phyloP scores from a whole-genome alignment of 257 asterid genomes.

The Thymus quinquecostatus region DNA sequence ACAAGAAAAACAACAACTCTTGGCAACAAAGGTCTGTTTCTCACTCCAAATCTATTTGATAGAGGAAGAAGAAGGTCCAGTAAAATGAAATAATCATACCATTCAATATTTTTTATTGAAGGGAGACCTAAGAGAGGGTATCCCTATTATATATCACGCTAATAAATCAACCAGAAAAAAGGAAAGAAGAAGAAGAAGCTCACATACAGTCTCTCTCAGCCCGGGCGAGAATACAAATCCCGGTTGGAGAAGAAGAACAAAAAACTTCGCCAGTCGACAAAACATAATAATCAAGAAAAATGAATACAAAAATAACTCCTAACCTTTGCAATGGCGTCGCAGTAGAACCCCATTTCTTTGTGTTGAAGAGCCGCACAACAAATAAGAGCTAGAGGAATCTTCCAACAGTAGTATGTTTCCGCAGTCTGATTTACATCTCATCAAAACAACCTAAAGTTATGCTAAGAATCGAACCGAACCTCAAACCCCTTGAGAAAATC shows the following conservation, averaged over 20 bases:
- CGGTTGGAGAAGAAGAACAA: slow-evolving; percentile 27
- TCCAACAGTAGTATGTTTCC: slow-evolving; percentile 42
- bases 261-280: slow-evolving; percentile 46
- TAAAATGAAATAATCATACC: slow-evolving; percentile 50
- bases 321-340: slow-evolving; percentile 47
- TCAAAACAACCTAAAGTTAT: slow-evolving; percentile 51
- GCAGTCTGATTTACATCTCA: slow-evolving; percentile 74
- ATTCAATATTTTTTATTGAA: slow-evolving; percentile 49
- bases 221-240: slow-evolving; percentile 47
- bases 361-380: slow-evolving; percentile 51
- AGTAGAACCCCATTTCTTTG: slow-evolving; percentile 37
- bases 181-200: slow-evolving; percentile 4
- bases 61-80: slow-evolving; percentile 28
- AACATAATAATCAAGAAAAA: slow-evolving; percentile 43
- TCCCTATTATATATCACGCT: slow-evolving; percentile 63
- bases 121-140: slow-evolving; percentile 49
- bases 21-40: background rate
- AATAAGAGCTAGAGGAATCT: slow-evolving; percentile 49
- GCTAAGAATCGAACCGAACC: slow-evolving; percentile 51
- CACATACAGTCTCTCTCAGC: slow-evolving; percentile 50
- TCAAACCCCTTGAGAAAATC: slow-evolving; percentile 53
- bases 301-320: slow-evolving; percentile 50
- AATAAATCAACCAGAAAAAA: slow-evolving; percentile 51
- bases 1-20: background rate
- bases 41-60: slow-evolving; percentile 25